Evolutionary conservation across 2,329 filamentous ascomycete genomes (phyloP).

Genomic region (Colletotrichum eremochloae): DNA sequence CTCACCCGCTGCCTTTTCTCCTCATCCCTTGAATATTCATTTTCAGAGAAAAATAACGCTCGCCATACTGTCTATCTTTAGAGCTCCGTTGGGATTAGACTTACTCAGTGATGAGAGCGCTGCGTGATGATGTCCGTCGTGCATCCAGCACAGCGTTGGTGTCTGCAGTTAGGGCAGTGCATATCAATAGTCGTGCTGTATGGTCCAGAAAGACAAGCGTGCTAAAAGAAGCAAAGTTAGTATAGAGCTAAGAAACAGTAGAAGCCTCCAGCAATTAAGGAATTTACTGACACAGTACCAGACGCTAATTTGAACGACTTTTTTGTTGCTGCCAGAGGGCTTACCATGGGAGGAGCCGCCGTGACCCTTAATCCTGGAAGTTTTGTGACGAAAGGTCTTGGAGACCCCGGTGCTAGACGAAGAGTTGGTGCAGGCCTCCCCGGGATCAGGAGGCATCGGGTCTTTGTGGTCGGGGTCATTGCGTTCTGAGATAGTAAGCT

Average conservation of each 20-base stretch:
- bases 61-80: background rate
- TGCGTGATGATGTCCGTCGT: background rate
- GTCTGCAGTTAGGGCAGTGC: slow-evolving; percentile 12
- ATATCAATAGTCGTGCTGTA: background rate
- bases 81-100: background rate
- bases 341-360: too few species aligned
- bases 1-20: too few species aligned
- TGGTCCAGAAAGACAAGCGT: background rate
- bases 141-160: slow-evolving; percentile 1
- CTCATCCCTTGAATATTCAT: too few species aligned
- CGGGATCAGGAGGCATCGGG: slow-evolving; percentile 19
- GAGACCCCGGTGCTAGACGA: too few species aligned
- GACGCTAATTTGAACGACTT: too few species aligned
- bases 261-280: too few species aligned
- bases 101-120: background rate
- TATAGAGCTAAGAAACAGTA: too few species aligned
- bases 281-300: too few species aligned
- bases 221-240: slow-evolving; percentile 9
- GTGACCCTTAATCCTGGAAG: too few species aligned
- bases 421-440: slow-evolving; percentile 59
- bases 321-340: too few species aligned
- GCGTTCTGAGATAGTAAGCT: slow-evolving; percentile 67
- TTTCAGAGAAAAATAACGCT: too few species aligned
- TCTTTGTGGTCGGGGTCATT: slow-evolving; percentile 63
- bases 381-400: too few species aligned